These are phyloP conservation scores for Peltaster fructicola DNA, from an alignment of 2,329 filamentous ascomycete genomes.

Conservation along the genomic window DNA sequence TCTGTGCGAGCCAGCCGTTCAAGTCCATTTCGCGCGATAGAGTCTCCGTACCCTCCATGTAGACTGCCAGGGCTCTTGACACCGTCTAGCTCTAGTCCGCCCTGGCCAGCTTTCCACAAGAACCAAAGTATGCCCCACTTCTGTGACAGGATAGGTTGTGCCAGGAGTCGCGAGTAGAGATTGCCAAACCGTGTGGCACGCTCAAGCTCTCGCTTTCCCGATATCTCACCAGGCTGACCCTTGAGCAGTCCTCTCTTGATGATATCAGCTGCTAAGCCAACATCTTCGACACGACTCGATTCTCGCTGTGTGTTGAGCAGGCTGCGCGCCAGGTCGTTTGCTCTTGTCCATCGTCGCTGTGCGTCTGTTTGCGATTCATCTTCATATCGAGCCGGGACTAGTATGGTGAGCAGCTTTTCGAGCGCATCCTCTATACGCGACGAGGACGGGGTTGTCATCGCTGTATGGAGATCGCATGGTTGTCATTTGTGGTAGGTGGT, in stretches of 20 bases:
- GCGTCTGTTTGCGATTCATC: slow-evolving; percentile 49
- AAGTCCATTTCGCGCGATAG: too few relatives aligned
- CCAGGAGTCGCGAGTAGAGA: slow-evolving; percentile 72
- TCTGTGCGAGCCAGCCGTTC: too few relatives aligned
- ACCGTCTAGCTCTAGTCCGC: too few relatives aligned
- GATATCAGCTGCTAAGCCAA: slow-evolving; percentile 81
- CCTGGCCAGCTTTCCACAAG: slow-evolving; percentile 50
- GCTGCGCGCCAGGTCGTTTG: slow-evolving; percentile 32
- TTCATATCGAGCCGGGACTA: slow-evolving; percentile 45
- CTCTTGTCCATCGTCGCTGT: slow-evolving; percentile 51
- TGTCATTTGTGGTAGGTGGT: too few relatives aligned
- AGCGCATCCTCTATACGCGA: slow-evolving; percentile 63
- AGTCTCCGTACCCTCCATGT: too few relatives aligned
- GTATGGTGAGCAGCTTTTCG: slow-evolving; percentile 57
- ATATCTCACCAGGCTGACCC: slow-evolving; percentile 40
- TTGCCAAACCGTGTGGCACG: slow-evolving; percentile 76
- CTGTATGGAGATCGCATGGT: too few relatives aligned
- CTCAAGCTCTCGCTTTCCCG: slow-evolving; percentile 48
- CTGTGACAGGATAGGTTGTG: slow-evolving; percentile 80
- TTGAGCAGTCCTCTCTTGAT: slow-evolving; percentile 71
- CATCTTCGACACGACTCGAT: slow-evolving; percentile 43
- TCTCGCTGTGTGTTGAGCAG: slow-evolving; percentile 25
- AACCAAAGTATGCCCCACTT: slow-evolving; percentile 97
- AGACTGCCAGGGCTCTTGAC: too few relatives aligned
- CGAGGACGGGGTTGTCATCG: slow-evolving; percentile 13